phyloP scores from a whole-genome alignment of 2,329 filamentous ascomycete genomes.

The Orbilia blumenaviensis region DNA sequence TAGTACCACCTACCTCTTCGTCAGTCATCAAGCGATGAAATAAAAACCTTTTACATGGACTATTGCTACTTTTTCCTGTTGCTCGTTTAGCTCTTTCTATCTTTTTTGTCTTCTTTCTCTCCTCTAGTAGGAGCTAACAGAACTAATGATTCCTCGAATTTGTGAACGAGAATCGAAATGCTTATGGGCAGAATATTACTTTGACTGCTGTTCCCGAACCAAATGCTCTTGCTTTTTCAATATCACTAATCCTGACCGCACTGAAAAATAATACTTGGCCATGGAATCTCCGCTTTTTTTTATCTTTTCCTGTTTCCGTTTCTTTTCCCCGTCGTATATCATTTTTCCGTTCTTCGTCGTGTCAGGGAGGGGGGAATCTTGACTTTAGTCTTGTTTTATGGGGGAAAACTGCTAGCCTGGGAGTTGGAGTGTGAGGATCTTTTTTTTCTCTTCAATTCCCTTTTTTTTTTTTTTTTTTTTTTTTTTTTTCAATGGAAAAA shows the following conservation, averaged over 20 bases:
- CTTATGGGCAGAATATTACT: neutral
- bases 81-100: neutral
- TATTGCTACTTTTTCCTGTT: neutral
- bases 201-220: neutral
- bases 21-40: neutral
- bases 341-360: neutral
- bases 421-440: constrained; percentile 17
- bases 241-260: neutral
- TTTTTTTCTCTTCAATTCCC: neutral
- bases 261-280: neutral
- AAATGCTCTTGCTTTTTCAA: neutral
- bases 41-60: neutral
- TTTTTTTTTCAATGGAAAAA: neutral
- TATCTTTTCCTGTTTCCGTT: neutral
- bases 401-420: neutral
- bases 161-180: constrained; percentile 7
- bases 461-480: neutral
- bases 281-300: neutral
- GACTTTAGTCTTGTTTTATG: neutral
- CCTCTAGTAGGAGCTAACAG: neutral
- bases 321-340: too few species aligned
- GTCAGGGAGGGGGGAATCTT: constrained; percentile 8
- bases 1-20: neutral
- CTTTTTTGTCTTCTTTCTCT: neutral
- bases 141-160: constrained; percentile 14